Conservation (phyloP, 139 green algal genomes). For the Pseudopediastrum boryanum region DNA sequence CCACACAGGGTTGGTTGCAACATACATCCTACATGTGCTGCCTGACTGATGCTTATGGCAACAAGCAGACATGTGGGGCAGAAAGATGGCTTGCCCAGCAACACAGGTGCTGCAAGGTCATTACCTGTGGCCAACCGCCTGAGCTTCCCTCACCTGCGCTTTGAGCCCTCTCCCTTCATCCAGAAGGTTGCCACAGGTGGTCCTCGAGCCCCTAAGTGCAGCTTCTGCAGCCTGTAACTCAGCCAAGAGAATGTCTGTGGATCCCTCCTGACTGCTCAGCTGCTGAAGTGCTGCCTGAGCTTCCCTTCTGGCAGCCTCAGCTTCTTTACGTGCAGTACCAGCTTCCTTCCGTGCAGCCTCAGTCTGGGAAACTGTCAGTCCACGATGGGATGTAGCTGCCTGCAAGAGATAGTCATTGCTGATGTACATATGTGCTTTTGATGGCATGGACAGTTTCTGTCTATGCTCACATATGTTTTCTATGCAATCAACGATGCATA, state of each 20-base stretch:
- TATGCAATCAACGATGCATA: too few species aligned
- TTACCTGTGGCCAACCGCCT: neutral
- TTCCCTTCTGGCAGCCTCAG: neutral
- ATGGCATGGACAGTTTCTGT: too few species aligned
- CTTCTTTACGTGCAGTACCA: neutral
- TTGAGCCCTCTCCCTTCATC: constrained; percentile 15
- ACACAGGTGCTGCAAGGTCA: neutral
- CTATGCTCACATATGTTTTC: too few species aligned
- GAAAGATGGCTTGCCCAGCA: neutral
- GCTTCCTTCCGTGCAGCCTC: too few species aligned
- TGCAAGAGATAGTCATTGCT: too few species aligned
- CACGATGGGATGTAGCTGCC: too few species aligned
- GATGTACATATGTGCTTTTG: too few species aligned
- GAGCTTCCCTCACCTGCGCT: neutral
- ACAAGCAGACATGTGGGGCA: constrained; percentile 2
- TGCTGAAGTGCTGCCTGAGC: neutral
- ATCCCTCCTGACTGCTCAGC: too few species aligned
- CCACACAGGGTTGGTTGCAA: neutral
- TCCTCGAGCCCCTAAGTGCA: neutral
- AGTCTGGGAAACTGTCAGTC: too few species aligned
- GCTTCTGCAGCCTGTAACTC: constrained; percentile 22
- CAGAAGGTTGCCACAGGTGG: constrained; percentile 23
- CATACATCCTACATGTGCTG: neutral
- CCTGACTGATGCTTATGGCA: neutral
- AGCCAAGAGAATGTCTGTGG: constrained; percentile 9